phyloP scores from a whole-genome alignment of 176 grass and related monocot genomes.

The Carex scoparia region DNA sequence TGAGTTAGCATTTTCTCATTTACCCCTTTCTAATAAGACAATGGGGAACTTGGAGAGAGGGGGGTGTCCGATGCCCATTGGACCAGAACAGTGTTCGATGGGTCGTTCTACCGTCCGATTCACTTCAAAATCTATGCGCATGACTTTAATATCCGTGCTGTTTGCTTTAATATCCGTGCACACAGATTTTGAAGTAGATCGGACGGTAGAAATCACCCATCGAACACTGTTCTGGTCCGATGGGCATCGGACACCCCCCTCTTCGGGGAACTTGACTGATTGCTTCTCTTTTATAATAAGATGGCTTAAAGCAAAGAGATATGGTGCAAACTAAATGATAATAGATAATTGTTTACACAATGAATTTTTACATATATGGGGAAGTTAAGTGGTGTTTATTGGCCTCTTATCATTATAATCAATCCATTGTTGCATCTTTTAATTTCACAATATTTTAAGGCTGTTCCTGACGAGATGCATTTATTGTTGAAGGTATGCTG shows the following conservation, averaged over 20 bases:
- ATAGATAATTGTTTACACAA: neutral
- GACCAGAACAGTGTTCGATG: too few relatives aligned
- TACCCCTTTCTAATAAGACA: neutral
- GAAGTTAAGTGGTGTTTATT: neutral
- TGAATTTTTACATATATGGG: neutral
- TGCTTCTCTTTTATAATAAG: neutral
- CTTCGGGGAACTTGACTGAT: neutral
- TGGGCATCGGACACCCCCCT: too few relatives aligned
- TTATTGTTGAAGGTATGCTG: constrained; percentile 50
- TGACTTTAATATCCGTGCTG: too few relatives aligned
- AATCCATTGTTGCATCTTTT: too few relatives aligned
- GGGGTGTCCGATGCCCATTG: too few relatives aligned
- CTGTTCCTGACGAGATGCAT: neutral
- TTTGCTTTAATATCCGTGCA: too few relatives aligned
- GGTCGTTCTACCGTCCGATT: too few relatives aligned
- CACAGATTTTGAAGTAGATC: too few relatives aligned
- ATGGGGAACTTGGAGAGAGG: neutral
- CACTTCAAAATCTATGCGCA: too few relatives aligned
- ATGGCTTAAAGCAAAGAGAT: neutral
- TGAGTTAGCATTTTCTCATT: neutral
- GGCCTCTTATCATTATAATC: neutral
- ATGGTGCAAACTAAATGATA: neutral
- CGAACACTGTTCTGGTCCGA: too few relatives aligned
- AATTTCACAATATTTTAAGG: neutral
- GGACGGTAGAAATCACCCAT: too few relatives aligned